These are phyloP conservation scores for Paecilomyces formosus DNA, from an alignment of 2,329 filamentous ascomycete genomes.

Conservation along the genomic window DNA sequence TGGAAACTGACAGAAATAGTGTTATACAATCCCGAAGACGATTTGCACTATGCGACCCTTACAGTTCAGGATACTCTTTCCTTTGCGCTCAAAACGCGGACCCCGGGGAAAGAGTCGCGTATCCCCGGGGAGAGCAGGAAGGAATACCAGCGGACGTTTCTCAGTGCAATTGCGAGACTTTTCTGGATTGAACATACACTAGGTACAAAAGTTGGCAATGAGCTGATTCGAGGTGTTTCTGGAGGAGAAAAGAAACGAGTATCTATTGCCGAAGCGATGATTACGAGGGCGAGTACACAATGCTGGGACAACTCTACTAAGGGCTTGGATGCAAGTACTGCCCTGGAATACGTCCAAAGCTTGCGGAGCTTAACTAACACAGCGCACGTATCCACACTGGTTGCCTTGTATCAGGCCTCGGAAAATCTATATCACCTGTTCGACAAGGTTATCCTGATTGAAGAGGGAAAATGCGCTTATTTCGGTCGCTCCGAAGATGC, in stretches of 20 bases:
- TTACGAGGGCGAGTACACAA: conserved; percentile 58
- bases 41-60: conserved; percentile 70
- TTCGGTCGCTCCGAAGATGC: conserved; percentile 59
- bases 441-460: conserved; percentile 61
- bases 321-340: conserved; percentile 66
- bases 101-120: conserved; percentile 54
- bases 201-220: conserved; percentile 67
- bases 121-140: conserved; percentile 54
- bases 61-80: conserved; percentile 66
- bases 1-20: conserved; percentile 33
- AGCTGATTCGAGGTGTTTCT: conserved; percentile 63
- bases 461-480: conserved; percentile 64
- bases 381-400: conserved; percentile 52
- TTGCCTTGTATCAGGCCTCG: conserved; percentile 65
- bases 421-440: conserved; percentile 49
- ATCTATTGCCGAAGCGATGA: conserved; percentile 69
- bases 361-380: conserved; percentile 60
- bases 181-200: conserved; percentile 67
- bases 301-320: conserved; percentile 73
- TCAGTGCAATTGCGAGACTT: conserved; percentile 60
- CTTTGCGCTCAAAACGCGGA: conserved; percentile 63
- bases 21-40: conserved; percentile 71
- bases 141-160: conserved; percentile 55
- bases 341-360: conserved; percentile 64
- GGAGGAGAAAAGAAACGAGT: conserved; percentile 73